Conservation (phyloP, 768 basidiomycete species). For the Psilocybe azurescens region DNA sequence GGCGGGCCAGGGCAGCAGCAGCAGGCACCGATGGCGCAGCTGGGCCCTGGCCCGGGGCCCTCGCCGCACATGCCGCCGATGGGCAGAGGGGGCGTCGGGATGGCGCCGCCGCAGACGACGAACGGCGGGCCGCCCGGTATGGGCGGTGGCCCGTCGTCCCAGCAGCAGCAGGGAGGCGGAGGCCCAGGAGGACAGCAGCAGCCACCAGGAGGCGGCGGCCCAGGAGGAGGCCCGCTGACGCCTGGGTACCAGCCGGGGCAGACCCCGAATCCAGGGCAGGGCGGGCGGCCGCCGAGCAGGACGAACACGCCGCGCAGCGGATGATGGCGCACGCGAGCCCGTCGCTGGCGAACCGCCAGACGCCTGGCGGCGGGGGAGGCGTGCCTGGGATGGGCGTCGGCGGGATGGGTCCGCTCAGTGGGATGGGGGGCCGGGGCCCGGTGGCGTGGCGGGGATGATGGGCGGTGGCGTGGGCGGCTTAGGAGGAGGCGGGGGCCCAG, state of each 20-base stretch:
- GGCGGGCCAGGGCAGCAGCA: not conserved
- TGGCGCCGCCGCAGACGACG: conserved; percentile 11
- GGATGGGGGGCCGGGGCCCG: not conserved
- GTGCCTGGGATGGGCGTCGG: conserved; percentile 8
- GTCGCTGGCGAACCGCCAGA: conserved; percentile 53
- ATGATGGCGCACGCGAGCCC: conserved; percentile 63
- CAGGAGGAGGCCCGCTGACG: conserved; percentile 38
- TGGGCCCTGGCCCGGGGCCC: conserved; percentile 41
- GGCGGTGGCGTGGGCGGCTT: conserved; percentile 7
- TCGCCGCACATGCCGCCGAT: conserved; percentile 57
- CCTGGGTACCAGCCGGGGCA: conserved; percentile 24
- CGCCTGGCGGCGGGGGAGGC: conserved; percentile 32
- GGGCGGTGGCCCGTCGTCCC: not conserved
- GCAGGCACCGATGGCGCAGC: conserved; percentile 32
- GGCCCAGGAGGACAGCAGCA: conserved; percentile 23
- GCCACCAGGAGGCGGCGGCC: conserved; percentile 22
- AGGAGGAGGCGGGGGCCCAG: not conserved
- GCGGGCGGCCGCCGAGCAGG: conserved; percentile 64
- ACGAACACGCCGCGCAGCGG: conserved; percentile 49
- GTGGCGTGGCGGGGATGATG: conserved; percentile 11
- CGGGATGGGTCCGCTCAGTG: conserved; percentile 5
- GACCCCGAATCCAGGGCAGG: conserved; percentile 33
- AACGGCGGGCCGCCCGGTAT: conserved; percentile 22
- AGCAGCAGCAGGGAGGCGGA: not conserved
- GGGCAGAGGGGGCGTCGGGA: conserved; percentile 28